phyloP scores from a whole-genome alignment of 192 early-diverging fungal species.

The Coemansia sp. region DNA sequence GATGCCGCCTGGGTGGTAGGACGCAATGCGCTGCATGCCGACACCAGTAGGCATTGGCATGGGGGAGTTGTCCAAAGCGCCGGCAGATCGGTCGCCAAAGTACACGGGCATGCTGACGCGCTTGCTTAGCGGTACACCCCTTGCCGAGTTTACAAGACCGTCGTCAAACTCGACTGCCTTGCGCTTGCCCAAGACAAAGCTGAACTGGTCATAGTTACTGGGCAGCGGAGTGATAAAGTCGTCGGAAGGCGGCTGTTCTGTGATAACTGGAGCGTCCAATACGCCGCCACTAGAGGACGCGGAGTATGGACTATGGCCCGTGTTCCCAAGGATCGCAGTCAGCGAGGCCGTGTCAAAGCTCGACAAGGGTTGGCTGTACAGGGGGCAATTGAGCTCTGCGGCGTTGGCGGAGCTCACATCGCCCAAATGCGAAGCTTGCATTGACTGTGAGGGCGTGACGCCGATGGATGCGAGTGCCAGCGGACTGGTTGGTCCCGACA shows the following conservation, averaged over 20 bases:
- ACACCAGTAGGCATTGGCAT: slow-evolving; percentile 28
- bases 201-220: slow-evolving; percentile 10
- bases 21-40: slow-evolving; percentile 44
- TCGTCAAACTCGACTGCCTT: slow-evolving; percentile 14
- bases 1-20: slow-evolving; percentile 26
- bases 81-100: slow-evolving; percentile 11
- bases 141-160: slow-evolving; percentile 4
- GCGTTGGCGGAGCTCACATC: slow-evolving; percentile 16
- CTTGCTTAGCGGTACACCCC: slow-evolving; percentile 44
- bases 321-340: slow-evolving; percentile 11
- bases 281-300: not conserved
- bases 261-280: not conserved
- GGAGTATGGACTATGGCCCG: slow-evolving; percentile 5
- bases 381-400: slow-evolving; percentile 2
- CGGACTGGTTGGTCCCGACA: slow-evolving; percentile 22
- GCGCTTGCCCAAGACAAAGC: slow-evolving; percentile 30
- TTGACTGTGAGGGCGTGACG: slow-evolving; percentile 39
- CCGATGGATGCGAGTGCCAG: slow-evolving; percentile 32
- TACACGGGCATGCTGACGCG: slow-evolving; percentile 47
- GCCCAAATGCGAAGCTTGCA: slow-evolving; percentile 27
- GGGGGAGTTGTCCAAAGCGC: not conserved
- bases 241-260: slow-evolving; percentile 1
- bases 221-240: slow-evolving; percentile 8
- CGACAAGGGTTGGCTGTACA: slow-evolving; percentile 11
- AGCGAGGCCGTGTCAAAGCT: slow-evolving; percentile 13